Conservation (phyloP, 108 stramenopile species). For the Pseudonitzschia multiseries region DNA sequence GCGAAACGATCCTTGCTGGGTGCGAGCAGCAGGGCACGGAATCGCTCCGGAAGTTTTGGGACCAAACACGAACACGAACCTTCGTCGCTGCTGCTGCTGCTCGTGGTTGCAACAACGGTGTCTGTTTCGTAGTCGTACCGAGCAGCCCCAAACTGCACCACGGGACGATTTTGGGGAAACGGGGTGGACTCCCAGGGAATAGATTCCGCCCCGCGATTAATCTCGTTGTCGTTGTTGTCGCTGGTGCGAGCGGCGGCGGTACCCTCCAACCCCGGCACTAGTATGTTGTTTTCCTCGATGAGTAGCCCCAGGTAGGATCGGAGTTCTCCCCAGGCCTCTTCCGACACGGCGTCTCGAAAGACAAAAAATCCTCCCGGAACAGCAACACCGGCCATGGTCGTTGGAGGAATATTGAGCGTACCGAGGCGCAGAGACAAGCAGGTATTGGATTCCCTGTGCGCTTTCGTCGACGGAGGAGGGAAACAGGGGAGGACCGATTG, state of each 20-base stretch:
- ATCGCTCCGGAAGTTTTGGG: slow-evolving; percentile 25
- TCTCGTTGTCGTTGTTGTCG: neutral
- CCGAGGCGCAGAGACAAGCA: no score
- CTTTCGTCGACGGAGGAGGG: no score
- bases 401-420: no score
- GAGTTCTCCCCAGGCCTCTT: slow-evolving; percentile 32
- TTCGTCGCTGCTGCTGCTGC: neutral
- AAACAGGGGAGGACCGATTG: no score
- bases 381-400: neutral
- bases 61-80: neutral
- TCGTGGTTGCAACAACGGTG: slow-evolving; percentile 26
- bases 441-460: no score
- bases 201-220: neutral
- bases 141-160: slow-evolving; percentile 48
- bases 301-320: slow-evolving; percentile 29
- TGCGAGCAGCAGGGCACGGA: slow-evolving; percentile 22
- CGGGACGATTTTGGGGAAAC: slow-evolving; percentile 31
- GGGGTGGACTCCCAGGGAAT: slow-evolving; percentile 13
- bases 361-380: slow-evolving; percentile 32
- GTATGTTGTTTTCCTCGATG: no score
- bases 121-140: slow-evolving; percentile 42
- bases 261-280: no score
- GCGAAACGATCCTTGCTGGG: neutral
- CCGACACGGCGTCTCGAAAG: slow-evolving; percentile 25
- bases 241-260: no score